Base-by-base conservation (phyloP, 768 basidiomycete genomes). In the Russula sp. region DNA sequence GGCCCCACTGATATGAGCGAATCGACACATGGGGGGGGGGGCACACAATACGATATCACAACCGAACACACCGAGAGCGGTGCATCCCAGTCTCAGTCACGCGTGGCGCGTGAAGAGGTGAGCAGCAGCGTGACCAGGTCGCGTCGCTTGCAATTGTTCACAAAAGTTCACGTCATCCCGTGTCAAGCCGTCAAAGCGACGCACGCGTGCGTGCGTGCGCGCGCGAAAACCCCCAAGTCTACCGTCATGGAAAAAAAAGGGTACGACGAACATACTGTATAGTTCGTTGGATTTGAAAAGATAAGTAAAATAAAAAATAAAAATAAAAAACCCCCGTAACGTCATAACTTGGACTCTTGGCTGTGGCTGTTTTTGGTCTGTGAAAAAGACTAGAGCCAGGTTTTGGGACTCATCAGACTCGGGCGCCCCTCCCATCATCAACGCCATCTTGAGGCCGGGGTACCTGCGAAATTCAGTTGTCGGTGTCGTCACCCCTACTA, bases 311-410 rank as follows among this genome's bases (percentile, higher is more conserved):
- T n/a, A n/a, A n/a, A n/a, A n/a, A n/a, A n/a, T n/a, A n/a, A n/a
- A n/a, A n/a, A n/a, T n/a, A n/a, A n/a, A n/a, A n/a, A n/a, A n/a
- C n/a, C n/a, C n/a, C n/a, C n/a, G 25, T 52, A 29, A 59, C 59
- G 59, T 60, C 52, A 60, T 35, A 11, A 11, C n/a, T 38, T 38
- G 8, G 36, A 7, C 13, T 38, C 13, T 38, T 8, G 36, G 8
- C 13, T 8, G 2, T 38, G 5, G 36, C 14, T n/a, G n/a, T n/a
- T n/a, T n/a, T n/a, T n/a, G n/a, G n/a, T n/a, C n/a, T n/a, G n/a
- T n/a, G n/a, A n/a, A 14, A 42, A 36, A 20, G 43, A 57, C 45
- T 38, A 49, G 45, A 62, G 61, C 61, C 61, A 41, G n/a, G 50
- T 9, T 38, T 41, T 20, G 56, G 61, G 58, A 16, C 25, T 29